Base-by-base conservation (phyloP, 2,329 filamentous ascomycete species). In the Huntiella abstrusa region DNA sequence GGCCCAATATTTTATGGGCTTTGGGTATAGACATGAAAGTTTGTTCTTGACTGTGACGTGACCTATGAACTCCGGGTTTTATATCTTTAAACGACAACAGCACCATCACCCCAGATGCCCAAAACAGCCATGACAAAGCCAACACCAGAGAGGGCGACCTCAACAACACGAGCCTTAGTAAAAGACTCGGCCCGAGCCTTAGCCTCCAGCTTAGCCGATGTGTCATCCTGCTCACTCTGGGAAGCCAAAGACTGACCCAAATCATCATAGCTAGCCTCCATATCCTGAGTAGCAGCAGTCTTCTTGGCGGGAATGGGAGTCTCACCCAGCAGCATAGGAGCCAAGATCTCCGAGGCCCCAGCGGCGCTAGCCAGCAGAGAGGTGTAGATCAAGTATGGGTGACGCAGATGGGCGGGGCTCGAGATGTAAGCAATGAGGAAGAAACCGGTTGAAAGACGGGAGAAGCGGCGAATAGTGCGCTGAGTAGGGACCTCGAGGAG, bases 331-430 rank as follows among this genome's bases (percentile, higher is more conserved):
- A 69, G 54, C 50, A 61, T 61, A 1, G 70, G 67, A 12, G 69
- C 61, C 36, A 75, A 55, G 17, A 62, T 58, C 47, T 70, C 68
- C 37, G 66, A 67, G 39, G 73, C 65, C 16, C 70, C 69, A 39
- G 82, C 75, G 35, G 82, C 64, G 35, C 70, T 66, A 38, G 77
- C 73, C 48, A 86, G 70, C 19, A 85, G 63, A 2, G 78, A 77
- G 11, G 84, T 85, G 76, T 91, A 95, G 49, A 95, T 63, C 19
- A 95, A 76, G 59, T 94, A 96, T 0, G 88, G 88, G 59, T 96
- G 88, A 58, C 81, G 77, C 54, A 74, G 70, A 47, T 77, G 72
- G 19, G 75, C 70, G 0, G 86, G 82, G 2, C 86, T 88, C 53
- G 92, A 66, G 39, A 71, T 60, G 62, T 80, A 95, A 52, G 86